Evolutionary conservation across 169 alveolate genomes (phyloP).

Genomic region (Babesia ovis): DNA sequence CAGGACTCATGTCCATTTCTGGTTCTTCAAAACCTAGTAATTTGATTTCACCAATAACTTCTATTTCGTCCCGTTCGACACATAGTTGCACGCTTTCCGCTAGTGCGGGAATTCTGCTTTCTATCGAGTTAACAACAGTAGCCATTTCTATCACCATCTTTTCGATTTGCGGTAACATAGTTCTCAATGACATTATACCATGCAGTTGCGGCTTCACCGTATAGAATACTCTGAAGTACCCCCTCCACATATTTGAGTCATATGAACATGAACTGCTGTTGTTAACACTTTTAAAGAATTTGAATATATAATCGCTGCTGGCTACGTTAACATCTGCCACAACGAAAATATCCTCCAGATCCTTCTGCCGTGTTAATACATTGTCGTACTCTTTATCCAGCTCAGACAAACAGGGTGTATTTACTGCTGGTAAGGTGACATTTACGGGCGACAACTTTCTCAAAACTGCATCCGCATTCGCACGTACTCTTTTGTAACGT

Average conservation of each 20-base stretch:
- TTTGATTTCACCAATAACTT: too few relatives aligned
- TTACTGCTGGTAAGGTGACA: too few relatives aligned
- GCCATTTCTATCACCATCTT: not conserved
- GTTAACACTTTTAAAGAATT: not conserved
- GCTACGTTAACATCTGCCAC: not conserved
- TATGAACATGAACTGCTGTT: not conserved
- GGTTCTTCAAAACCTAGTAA: too few relatives aligned
- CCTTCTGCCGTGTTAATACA: not conserved
- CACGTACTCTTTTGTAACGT: not conserved
- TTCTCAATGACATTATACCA: not conserved
- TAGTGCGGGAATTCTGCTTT: not conserved
- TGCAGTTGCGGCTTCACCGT: not conserved
- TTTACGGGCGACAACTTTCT: not conserved
- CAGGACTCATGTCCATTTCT: too few relatives aligned
- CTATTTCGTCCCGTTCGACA: too few relatives aligned
- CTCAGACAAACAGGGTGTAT: not conserved
- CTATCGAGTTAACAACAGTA: not conserved
- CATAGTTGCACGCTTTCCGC: not conserved
- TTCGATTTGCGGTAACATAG: not conserved
- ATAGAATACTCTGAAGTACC: not conserved
- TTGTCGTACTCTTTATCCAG: not conserved
- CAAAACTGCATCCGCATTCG: not conserved
- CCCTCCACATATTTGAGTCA: not conserved
- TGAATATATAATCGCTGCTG: not conserved
- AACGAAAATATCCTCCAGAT: not conserved